Conservation (phyloP, 2,329 filamentous ascomycete species). For the Chaetomium sp. region DNA sequence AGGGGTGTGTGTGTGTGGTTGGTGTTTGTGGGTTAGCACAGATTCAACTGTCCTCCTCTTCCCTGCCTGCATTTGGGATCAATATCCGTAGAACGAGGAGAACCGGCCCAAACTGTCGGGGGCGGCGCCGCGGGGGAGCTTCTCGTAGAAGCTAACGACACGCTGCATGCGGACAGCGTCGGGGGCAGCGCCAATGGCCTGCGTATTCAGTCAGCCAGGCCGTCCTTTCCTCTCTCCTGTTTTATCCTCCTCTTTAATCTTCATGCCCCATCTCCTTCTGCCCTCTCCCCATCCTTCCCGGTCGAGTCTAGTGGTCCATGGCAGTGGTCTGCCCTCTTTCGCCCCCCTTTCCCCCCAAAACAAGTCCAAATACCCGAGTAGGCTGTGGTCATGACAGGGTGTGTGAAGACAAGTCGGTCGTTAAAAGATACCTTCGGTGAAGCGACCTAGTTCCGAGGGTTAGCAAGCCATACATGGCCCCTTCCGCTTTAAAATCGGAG, state of each 20-base stretch:
- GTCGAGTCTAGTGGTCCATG: neutral
- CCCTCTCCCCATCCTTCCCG: neutral
- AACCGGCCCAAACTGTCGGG: too few species aligned
- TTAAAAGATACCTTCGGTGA: slow-evolving; percentile 68
- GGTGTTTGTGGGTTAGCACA: too few species aligned
- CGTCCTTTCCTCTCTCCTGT: neutral
- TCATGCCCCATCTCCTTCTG: neutral
- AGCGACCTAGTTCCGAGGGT: slow-evolving; percentile 52
- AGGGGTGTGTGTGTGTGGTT: too few species aligned
- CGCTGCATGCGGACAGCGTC: slow-evolving; percentile 97
- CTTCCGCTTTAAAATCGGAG: too few species aligned
- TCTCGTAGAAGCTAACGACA: slow-evolving; percentile 98
- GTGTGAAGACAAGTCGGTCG: neutral
- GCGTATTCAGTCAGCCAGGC: slow-evolving; percentile 16
- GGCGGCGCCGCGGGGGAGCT: slow-evolving; percentile 86
- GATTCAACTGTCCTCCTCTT: too few species aligned
- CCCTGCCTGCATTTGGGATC: too few species aligned
- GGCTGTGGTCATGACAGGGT: too few species aligned
- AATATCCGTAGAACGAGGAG: too few species aligned
- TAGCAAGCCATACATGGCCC: too few species aligned
- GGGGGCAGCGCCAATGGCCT: slow-evolving; percentile 91
- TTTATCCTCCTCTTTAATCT: neutral
- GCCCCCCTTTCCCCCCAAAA: neutral
- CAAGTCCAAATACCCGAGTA: neutral
- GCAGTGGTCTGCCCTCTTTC: too few species aligned